A percentile compares a stretch with the other conserved stretches of the same genome.
These are phyloP conservation scores for Sutorius australiensis DNA, from an alignment of 768 basidiomycete species.

Conservation along the genomic window DNA sequence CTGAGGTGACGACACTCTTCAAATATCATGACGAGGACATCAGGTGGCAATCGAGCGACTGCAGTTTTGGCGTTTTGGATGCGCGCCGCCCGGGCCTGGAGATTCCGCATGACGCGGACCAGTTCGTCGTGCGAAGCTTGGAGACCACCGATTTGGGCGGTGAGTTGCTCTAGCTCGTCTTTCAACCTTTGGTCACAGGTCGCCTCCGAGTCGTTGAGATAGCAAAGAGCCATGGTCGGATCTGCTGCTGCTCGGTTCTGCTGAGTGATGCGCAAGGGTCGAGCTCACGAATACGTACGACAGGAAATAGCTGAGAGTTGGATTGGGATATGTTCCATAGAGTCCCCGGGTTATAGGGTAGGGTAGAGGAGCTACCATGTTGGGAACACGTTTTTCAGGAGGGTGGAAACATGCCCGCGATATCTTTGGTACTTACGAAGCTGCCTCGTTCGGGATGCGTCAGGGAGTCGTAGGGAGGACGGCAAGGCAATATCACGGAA, in stretches of 20 bases:
- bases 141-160: slow-evolving; percentile 23
- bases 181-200: slow-evolving; percentile 2
- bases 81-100: slow-evolving; percentile 29
- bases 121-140: slow-evolving; percentile 30
- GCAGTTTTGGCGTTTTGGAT: slow-evolving; percentile 29
- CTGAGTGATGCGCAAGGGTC: slow-evolving; percentile 3
- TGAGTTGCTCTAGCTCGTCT: slow-evolving; percentile 28
- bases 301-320: slow-evolving; percentile 19
- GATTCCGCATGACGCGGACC: slow-evolving; percentile 21
- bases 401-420: slow-evolving; percentile 10
- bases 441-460: slow-evolving; percentile 19
- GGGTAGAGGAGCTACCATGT: slow-evolving; percentile 17
- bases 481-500: slow-evolving; percentile 17
- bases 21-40: slow-evolving; percentile 31
- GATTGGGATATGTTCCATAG: slow-evolving; percentile 19
- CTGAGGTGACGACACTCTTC: slow-evolving; percentile 30
- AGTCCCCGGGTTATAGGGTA: slow-evolving; percentile 27
- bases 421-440: slow-evolving; percentile 19
- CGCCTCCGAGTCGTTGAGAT: slow-evolving; percentile 18
- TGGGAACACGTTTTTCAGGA: slow-evolving; percentile 29
- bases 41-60: slow-evolving; percentile 31
- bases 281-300: slow-evolving; percentile 15
- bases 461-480: slow-evolving; percentile 5
- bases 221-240: slow-evolving; percentile 22
- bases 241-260: slow-evolving; percentile 4